Evolutionary conservation across 2,329 filamentous ascomycete genomes (phyloP), one percentile per base, ranked within the genome.

Genomic region (Coleophoma cylindrospora): DNA sequence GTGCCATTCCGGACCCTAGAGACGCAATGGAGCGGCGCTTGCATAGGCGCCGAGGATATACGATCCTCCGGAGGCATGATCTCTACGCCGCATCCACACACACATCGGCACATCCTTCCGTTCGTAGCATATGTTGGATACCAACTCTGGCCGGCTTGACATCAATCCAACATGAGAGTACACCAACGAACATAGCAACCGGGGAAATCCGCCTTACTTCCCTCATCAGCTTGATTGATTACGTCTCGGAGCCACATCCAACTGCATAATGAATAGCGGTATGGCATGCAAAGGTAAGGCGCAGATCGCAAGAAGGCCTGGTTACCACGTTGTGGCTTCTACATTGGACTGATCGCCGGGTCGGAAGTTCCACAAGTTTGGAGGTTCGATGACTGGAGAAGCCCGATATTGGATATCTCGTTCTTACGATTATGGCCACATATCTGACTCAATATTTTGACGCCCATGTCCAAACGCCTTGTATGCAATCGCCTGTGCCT

Each of bases 391-490:
- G 27, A 27, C 27, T 27, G 27, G 9, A 27, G 27, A 27, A 27
- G 27, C 27, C 27, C 27, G 27, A 54, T 57, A 54, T 57, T 61
- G 47, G 36, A 48, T 41, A 48, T 52, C 17, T 43, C 34, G 34
- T 52, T 17, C 36, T 40, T 14, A 15, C 13, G 8, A 12, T 40
- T 14, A 15, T 17, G 22, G 17, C 17, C 45, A 40, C 47, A 45
- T 43, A 52, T 50, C 44, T 47, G n/a, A 51, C 50, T 53, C 46
- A 43, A 56, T 17, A 34, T 32, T 22, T 48, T 13, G 32, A 60
- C 59, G 52, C 59, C 59, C 49, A 36, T 49, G 7, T 44, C 34
- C 52, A 51, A 55, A 55, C 56, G 57, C 57, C 57, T 45, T 51
- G 19, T 45, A 59, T 62, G 56, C 50, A 60, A 50, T 48, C 51